Conservation (phyloP, 164 flowering plant genomes). For the Cinnamomum chago region DNA sequence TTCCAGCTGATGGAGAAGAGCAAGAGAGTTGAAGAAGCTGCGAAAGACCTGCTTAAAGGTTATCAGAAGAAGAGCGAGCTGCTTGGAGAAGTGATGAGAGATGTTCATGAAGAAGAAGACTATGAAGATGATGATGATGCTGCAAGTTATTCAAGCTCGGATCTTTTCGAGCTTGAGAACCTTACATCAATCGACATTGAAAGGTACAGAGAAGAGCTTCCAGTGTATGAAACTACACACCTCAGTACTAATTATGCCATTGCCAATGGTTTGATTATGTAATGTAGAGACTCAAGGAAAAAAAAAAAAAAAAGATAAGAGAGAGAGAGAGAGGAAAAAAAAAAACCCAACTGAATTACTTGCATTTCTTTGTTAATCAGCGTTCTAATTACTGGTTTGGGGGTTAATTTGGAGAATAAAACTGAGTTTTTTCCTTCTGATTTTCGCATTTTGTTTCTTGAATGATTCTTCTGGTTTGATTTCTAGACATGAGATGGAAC, state of each 20-base stretch:
- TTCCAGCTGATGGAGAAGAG: slow-evolving; percentile 35
- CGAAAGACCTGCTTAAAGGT: slow-evolving; percentile 39
- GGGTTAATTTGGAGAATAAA: slow-evolving; percentile 33
- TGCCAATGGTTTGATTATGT: slow-evolving; percentile 58
- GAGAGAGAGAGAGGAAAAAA: background rate
- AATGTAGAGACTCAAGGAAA: slow-evolving; percentile 18
- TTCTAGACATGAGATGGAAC: background rate
- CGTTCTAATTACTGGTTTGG: slow-evolving; percentile 36
- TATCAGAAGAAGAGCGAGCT: slow-evolving; percentile 31
- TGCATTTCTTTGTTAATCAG: background rate
- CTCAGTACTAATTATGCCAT: slow-evolving; percentile 65
- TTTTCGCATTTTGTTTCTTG: background rate
- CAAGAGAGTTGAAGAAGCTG: slow-evolving; percentile 43
- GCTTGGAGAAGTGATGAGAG: slow-evolving; percentile 20
- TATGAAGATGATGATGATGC: slow-evolving; percentile 65
- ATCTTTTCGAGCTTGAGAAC: slow-evolving; percentile 85
- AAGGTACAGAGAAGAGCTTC: slow-evolving; percentile 71
- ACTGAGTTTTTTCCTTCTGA: background rate
- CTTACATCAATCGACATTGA: slow-evolving; percentile 57
- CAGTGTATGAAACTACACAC: slow-evolving; percentile 88
- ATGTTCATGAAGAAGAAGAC: slow-evolving; percentile 16
- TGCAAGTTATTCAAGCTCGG: slow-evolving; percentile 84
- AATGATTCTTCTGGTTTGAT: background rate
- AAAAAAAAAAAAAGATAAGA: background rate
- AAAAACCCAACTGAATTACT: background rate